Percentiles rank a stretch among this genome's conserved stretches.
Evolutionary conservation across 2,329 filamentous ascomycete species (phyloP).

Genomic region (Aspergillus transmontanensis): DNA sequence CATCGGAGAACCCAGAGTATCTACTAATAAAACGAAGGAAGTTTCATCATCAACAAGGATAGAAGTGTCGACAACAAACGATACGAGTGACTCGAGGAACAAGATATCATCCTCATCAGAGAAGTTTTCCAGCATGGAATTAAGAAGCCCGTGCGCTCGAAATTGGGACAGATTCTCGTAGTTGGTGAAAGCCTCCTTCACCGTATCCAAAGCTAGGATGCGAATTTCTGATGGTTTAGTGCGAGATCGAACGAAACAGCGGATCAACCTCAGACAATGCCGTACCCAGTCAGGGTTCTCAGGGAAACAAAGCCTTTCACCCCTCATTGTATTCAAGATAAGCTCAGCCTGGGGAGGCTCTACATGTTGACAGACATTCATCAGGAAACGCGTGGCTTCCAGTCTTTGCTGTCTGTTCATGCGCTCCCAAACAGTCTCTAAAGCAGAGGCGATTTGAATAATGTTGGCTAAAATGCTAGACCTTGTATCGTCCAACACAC

Average conservation of each 20-base stretch:
- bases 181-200: slow-evolving; percentile 42
- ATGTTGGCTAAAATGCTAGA: slow-evolving; percentile 42
- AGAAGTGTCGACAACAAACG: slow-evolving; percentile 40
- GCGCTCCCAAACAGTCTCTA: slow-evolving; percentile 42
- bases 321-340: slow-evolving; percentile 37
- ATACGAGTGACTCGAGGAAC: slow-evolving; percentile 43
- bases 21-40: slow-evolving; percentile 35
- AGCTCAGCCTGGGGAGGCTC: slow-evolving; percentile 43
- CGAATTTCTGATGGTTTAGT: slow-evolving; percentile 43
- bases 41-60: slow-evolving; percentile 31
- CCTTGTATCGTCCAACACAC: slow-evolving; percentile 36
- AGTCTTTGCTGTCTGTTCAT: slow-evolving; percentile 39
- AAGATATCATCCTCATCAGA: slow-evolving; percentile 40
- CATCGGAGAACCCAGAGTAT: slow-evolving; percentile 40
- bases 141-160: slow-evolving; percentile 35
- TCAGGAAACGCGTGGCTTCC: slow-evolving; percentile 39
- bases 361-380: slow-evolving; percentile 38
- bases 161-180: slow-evolving; percentile 35
- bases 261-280: slow-evolving; percentile 37
- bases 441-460: slow-evolving; percentile 37
- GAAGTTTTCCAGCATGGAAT: slow-evolving; percentile 37
- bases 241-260: slow-evolving; percentile 40
- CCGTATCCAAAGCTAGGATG: slow-evolving; percentile 40
- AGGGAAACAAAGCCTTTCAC: slow-evolving; percentile 38
- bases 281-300: slow-evolving; percentile 36